Conservation (phyloP, 2,329 filamentous ascomycete species). For the Pyrenochaeta sp. region DNA sequence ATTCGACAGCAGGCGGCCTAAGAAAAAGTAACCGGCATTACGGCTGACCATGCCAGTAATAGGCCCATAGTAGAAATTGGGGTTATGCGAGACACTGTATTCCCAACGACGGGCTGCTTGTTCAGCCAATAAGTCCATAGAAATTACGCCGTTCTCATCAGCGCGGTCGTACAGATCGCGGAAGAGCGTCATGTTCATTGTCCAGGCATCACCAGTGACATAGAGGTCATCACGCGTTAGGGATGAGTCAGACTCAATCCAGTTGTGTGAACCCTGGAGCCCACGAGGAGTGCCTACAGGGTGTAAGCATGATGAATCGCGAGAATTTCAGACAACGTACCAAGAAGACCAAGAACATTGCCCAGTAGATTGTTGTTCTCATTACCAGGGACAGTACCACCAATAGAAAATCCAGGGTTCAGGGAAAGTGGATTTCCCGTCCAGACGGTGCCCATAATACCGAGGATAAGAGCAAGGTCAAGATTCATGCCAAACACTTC, state of each 20-base stretch:
- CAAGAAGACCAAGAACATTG: constrained; percentile 53
- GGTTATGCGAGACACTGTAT: constrained; percentile 60
- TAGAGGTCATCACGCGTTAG: constrained; percentile 56
- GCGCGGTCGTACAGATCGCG: constrained; percentile 53
- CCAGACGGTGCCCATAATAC: constrained; percentile 59
- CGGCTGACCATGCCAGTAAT: constrained; percentile 60
- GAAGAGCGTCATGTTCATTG: constrained; percentile 55
- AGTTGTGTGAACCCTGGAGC: constrained; percentile 56
- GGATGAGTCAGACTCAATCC: constrained; percentile 53
- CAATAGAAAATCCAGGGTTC: constrained; percentile 62
- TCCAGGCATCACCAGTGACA: constrained; percentile 49
- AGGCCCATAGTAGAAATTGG: constrained; percentile 64
- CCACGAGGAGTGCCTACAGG: constrained; percentile 51
- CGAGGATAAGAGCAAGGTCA: constrained; percentile 50
- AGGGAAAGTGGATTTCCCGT: constrained; percentile 62
- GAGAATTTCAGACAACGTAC: constrained; percentile 37
- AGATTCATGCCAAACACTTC: constrained; percentile 58
- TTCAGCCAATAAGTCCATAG: constrained; percentile 31
- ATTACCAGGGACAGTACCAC: constrained; percentile 43
- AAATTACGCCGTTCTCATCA: constrained; percentile 22
- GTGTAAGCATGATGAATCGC: constrained; percentile 26
- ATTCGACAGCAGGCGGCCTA: constrained; percentile 44
- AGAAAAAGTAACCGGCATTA: constrained; percentile 53
- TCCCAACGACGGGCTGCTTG: constrained; percentile 52
- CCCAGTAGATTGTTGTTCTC: constrained; percentile 51